Evolutionary conservation across 768 basidiomycete genomes (phyloP).

Genomic region (Lepiota brunneoincarnata): DNA sequence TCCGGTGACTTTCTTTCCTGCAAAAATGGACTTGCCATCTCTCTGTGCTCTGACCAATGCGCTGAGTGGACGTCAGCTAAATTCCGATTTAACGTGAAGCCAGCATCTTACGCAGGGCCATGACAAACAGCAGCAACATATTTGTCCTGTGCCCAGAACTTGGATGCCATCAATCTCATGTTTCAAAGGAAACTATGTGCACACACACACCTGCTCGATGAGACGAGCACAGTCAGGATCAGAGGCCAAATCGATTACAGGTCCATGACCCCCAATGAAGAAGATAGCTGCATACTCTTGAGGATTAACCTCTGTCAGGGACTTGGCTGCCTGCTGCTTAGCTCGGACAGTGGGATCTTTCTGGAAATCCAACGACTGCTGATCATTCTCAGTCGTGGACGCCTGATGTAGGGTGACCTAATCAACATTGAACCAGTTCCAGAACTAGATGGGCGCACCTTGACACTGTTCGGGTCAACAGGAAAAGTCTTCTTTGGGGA

Average conservation of each 20-base stretch:
- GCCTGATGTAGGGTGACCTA: constrained; percentile 28
- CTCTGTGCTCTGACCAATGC: constrained; percentile 57
- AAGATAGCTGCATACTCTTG: constrained; percentile 72
- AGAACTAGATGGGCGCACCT: constrained; percentile 30
- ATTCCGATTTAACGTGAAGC: neutral
- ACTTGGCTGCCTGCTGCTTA: constrained; percentile 56
- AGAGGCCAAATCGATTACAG: constrained; percentile 65
- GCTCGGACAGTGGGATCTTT: constrained; percentile 48
- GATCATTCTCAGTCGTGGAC: constrained; percentile 43
- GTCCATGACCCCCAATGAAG: constrained; percentile 80
- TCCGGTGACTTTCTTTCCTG: constrained; percentile 54
- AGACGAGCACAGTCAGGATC: constrained; percentile 58
- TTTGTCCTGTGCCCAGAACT: constrained; percentile 72
- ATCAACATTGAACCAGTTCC: neutral
- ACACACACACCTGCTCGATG: constrained; percentile 45
- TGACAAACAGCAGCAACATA: constrained; percentile 76
- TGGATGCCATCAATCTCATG: neutral
- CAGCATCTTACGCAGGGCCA: constrained; percentile 59
- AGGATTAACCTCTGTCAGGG: constrained; percentile 54
- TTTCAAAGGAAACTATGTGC: neutral
- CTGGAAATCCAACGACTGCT: constrained; percentile 55
- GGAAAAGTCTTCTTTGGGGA: constrained; percentile 61
- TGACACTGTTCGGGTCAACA: constrained; percentile 53
- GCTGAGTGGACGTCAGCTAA: constrained; percentile 22
- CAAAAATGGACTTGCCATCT: constrained; percentile 63